Percentiles rank a stretch among this genome's conserved stretches.
Conservation (phyloP, 768 basidiomycete genomes). For the Auriscalpium orientale region DNA sequence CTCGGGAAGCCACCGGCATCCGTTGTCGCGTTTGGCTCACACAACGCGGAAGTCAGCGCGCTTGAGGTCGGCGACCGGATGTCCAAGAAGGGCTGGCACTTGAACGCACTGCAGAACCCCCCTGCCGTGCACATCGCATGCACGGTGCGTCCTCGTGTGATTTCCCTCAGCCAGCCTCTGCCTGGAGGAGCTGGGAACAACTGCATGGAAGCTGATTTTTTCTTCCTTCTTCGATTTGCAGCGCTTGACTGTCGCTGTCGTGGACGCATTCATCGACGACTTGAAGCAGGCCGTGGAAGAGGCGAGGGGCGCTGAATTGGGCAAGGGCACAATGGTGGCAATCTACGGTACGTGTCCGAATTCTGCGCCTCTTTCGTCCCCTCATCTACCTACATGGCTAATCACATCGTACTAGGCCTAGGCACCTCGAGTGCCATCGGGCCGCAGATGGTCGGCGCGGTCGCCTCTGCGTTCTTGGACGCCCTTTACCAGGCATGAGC, state of each 20-base stretch:
- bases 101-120: conserved; percentile 77
- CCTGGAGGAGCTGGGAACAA: too few species aligned
- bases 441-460: conserved; percentile 10
- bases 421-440: conserved; percentile 16
- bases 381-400: background rate
- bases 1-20: conserved; percentile 87
- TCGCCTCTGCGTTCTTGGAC: conserved; percentile 13
- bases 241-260: conserved; percentile 71
- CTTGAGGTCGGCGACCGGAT: conserved; percentile 88
- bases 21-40: conserved; percentile 81
- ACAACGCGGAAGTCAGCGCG: conserved; percentile 46
- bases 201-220: too few species aligned
- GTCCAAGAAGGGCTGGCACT: conserved; percentile 82
- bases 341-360: conserved; percentile 63
- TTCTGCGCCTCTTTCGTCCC: background rate
- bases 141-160: conserved; percentile 51
- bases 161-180: conserved; percentile 2
- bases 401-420: conserved; percentile 3
- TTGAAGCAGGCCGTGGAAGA: conserved; percentile 71
- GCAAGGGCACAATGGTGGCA: conserved; percentile 84
- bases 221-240: too few species aligned
- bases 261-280: conserved; percentile 78
- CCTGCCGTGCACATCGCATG: conserved; percentile 88
- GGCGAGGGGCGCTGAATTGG: conserved; percentile 55
- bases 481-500: conserved; percentile 13